Evolutionary conservation across 2,329 filamentous ascomycete species (phyloP).

Genomic region (Fusarium sp.): DNA sequence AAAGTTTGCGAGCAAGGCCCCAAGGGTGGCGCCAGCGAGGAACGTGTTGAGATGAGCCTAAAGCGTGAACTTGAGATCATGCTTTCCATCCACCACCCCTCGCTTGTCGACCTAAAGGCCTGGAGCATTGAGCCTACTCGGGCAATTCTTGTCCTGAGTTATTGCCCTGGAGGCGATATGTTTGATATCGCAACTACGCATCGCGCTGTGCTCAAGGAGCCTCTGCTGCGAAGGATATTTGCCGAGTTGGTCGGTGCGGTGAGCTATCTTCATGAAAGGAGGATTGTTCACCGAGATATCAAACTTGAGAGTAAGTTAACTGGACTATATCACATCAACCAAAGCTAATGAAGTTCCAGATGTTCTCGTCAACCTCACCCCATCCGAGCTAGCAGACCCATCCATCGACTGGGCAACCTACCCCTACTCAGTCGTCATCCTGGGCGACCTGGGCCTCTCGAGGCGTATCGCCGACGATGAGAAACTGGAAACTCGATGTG

Average conservation of each 20-base stretch:
- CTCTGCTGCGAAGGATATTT: slow-evolving; percentile 85
- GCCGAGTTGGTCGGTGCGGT: slow-evolving; percentile 88
- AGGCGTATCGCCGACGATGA: slow-evolving; percentile 86
- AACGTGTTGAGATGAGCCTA: slow-evolving; percentile 90
- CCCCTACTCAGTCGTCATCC: slow-evolving; percentile 83
- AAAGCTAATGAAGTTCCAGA: slow-evolving; percentile 62
- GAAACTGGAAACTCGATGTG: slow-evolving; percentile 91
- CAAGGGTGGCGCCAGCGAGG: slow-evolving; percentile 90
- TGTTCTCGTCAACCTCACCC: slow-evolving; percentile 87
- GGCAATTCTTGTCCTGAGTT: slow-evolving; percentile 87
- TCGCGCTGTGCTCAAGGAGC: slow-evolving; percentile 72
- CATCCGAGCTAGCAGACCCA: slow-evolving; percentile 71
- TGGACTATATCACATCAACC: neutral
- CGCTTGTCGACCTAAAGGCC: slow-evolving; percentile 88
- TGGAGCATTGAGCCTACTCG: slow-evolving; percentile 87
- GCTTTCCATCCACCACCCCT: slow-evolving; percentile 87
- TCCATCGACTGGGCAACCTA: slow-evolving; percentile 78
- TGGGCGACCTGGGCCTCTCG: slow-evolving; percentile 92
- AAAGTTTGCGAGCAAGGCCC: slow-evolving; percentile 97
- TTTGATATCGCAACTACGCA: slow-evolving; percentile 89
- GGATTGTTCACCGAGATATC: slow-evolving; percentile 95
- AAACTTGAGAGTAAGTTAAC: slow-evolving; percentile 86
- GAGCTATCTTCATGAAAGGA: slow-evolving; percentile 83
- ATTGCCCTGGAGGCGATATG: slow-evolving; percentile 92
- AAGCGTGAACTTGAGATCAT: slow-evolving; percentile 97